Evolutionary conservation across 2,329 filamentous ascomycete genomes (phyloP), one percentile per base, ranked within the genome.

Genomic region (Pseudogymnoascus sp.): DNA sequence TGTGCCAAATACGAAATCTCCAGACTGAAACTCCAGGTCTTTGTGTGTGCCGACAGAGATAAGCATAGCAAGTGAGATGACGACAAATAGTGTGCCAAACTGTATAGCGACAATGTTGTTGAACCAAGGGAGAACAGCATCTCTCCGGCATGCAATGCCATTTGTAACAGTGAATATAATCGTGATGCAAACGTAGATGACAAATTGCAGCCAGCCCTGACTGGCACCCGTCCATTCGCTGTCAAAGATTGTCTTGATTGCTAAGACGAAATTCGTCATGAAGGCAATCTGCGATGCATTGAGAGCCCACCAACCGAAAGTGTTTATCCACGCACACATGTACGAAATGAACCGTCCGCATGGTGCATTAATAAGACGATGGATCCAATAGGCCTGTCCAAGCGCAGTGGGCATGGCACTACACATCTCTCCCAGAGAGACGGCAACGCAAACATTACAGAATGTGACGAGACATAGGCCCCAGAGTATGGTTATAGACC

Each of bases 301-400:
- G 62, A 84, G 70, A 0, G 80, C 79, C 76, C 80, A 82, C 82
- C 82, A 85, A 10, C 82, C 82, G 63, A 83, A 83, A 0, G 78
- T 82, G 69, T 84, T 84, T 67, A 84, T 82, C 80, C 81, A 84
- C 1, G 82, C 82, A 65, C 80, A 82, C 71, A 84, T 76, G 67
- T 84, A 85, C 1, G 79, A 82, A 3, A 71, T 67, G 64, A 83
- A 81, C 1, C 82, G 76, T 1, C 81, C 82, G 0, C 67, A 48
- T 0, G 69, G 71, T 12, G 68, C 67, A 62, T 70, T 58, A 74
- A 77, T 72, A 59, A 81, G 71, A 8, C 75, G 73, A 63, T 77
- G 75, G 1, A 80, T 76, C 81, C 82, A 86, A 69, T 82, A 84
- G 0, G 82, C 82, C 71, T 86, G 83, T 0, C 83, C 83, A 2